These are phyloP conservation scores for Dactylellina cionopaga DNA, from an alignment of 2,329 filamentous ascomycete genomes.

Conservation along the genomic window DNA sequence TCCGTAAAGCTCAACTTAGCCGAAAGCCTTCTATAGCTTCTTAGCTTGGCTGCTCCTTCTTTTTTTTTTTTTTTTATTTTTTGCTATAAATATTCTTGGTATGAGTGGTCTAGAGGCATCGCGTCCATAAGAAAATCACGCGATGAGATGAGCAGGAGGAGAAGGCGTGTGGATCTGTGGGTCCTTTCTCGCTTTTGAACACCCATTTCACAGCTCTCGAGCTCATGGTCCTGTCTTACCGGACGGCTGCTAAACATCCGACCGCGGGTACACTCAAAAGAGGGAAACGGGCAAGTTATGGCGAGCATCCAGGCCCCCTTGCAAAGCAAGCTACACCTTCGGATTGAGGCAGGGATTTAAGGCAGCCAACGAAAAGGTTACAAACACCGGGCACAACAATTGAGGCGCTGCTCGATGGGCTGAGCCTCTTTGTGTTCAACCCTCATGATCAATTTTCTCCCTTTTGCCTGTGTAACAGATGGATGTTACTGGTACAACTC, in stretches of 20 bases:
- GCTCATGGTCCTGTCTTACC: slow-evolving; percentile 25
- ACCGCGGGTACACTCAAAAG: neutral
- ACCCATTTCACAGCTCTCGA: slow-evolving; percentile 8
- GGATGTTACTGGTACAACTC: too few relatives aligned
- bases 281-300: slow-evolving; percentile 13
- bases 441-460: too few relatives aligned
- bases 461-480: too few relatives aligned
- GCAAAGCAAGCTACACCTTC: too few relatives aligned
- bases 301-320: neutral
- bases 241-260: slow-evolving; percentile 1
- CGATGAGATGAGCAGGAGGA: slow-evolving; percentile 35
- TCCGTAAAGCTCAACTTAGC: slow-evolving; percentile 25
- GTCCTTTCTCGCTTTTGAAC: slow-evolving; percentile 3
- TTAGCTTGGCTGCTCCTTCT: slow-evolving; percentile 7
- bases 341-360: too few relatives aligned
- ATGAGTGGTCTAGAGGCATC: neutral
- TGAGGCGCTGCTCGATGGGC: slow-evolving; percentile 30
- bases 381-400: too few relatives aligned
- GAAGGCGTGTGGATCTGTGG: slow-evolving; percentile 19
- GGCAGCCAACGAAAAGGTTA: slow-evolving; percentile 10
- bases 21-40: slow-evolving; percentile 4
- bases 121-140: slow-evolving; percentile 39
- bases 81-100: neutral
- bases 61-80: neutral
- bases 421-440: slow-evolving; percentile 27